Percentiles rank a stretch among this genome's conserved stretches.
Conservation (phyloP, 31 red algal genomes). For the Endocladia muricata region DNA sequence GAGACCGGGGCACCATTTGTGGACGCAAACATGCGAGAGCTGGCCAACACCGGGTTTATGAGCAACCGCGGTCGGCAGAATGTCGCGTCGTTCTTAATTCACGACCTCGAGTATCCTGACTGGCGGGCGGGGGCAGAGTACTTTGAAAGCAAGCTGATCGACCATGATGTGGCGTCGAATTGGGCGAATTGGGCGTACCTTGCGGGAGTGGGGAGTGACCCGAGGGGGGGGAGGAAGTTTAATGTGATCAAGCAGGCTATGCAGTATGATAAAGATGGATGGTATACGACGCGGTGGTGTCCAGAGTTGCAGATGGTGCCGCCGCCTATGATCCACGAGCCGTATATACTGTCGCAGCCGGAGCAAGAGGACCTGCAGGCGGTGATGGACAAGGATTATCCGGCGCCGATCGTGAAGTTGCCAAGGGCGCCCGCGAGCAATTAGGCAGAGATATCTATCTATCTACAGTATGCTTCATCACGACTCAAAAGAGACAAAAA, state of each 20-base stretch:
- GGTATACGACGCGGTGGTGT: constrained; percentile 80
- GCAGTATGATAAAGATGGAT: constrained; percentile 68
- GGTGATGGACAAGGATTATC: constrained; percentile 61
- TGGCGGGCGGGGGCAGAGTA: constrained; percentile 96
- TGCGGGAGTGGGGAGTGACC: constrained; percentile 83
- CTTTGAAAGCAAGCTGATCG: constrained; percentile 86
- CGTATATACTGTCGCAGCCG: constrained; percentile 35
- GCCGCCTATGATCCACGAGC: constrained; percentile 77
- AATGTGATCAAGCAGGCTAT: constrained; percentile 79
- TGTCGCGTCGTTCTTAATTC: constrained; percentile 88
- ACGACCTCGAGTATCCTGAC: constrained; percentile 82
- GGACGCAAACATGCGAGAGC: constrained; percentile 94
- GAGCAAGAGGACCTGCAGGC: constrained; percentile 53
- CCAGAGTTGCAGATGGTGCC: constrained; percentile 76
- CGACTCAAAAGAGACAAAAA: too few relatives aligned
- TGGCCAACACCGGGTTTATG: constrained; percentile 77
- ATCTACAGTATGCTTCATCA: too few relatives aligned
- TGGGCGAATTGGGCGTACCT: constrained; percentile 93
- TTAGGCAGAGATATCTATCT: too few relatives aligned
- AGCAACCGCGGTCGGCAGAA: constrained; percentile 82
- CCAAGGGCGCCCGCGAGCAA: constrained; percentile 8
- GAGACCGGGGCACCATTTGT: constrained; percentile 87
- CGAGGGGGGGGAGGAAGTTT: constrained; percentile 63
- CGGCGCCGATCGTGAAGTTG: constrained; percentile 57
- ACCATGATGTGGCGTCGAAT: constrained; percentile 85